Evolutionary conservation across 2,329 filamentous ascomycete species (phyloP), one percentile per base, ranked within the genome.

Genomic region (Alternaria sp.): DNA sequence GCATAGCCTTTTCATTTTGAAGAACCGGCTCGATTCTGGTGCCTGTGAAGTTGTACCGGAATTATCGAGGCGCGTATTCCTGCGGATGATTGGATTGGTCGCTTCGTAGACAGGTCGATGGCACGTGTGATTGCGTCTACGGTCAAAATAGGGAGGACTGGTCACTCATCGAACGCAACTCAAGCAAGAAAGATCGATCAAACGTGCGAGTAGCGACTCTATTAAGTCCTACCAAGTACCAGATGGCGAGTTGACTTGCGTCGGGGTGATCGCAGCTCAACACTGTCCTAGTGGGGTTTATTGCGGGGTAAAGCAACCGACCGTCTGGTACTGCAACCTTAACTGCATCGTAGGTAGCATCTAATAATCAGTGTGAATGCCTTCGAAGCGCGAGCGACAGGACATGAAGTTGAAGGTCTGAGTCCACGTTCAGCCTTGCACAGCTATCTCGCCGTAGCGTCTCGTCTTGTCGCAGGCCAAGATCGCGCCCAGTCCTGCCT

Each of bases 291-390:
- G 67, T 50, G 54, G 49, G 54, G 17, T 67, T 65, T 52, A 67
- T 69, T 73, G 74, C 74, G 74, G 74, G 74, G 74, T 75, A 67
- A 57, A 62, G 55, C 54, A 59, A 61, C 67, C 60, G 47, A 19
- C 44, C n/a, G 40, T 43, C 46, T 58, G 65, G 64, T 57, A 66
- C 50, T 45, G 58, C 30, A 61, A 58, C 50, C 45, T 40, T 46
- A 25, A 50, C 11, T 51, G 21, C 43, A 40, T 19, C 9, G 46
- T 23, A 30, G 32, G 46, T 28, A 32, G 32, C 55, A 23, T 43
- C 15, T 30, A 17, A 21, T 43, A 5, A 40, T 36, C 5, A 32
- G 32, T 11, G 7, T 26, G 6, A 21, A 13, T 40, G 32, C 26
- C 21, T 23, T 30, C 50, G 11, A 17, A 36, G n/a, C 45, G 32